Evolutionary conservation across 1,284 basidiomycete species (phyloP).

Genomic region (Cryptococcus jaspeensis): DNA sequence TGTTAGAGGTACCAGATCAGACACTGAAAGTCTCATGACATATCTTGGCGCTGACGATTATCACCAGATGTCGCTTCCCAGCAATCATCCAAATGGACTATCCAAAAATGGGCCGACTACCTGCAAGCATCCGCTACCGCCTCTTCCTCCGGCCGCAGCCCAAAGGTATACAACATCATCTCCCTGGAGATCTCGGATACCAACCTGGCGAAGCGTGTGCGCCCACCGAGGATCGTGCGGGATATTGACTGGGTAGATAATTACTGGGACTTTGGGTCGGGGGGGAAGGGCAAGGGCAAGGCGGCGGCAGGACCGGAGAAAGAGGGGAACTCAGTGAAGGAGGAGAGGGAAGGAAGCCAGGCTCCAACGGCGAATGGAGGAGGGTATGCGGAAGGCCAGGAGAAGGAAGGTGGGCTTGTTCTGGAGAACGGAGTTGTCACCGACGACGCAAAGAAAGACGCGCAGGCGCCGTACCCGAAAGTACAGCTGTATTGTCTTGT

Average conservation of each 20-base stretch:
- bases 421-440: slow-evolving; percentile 21
- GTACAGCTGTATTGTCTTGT: slow-evolving; percentile 96
- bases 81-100: slow-evolving; percentile 75
- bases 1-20: slow-evolving; percentile 20
- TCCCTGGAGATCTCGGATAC: slow-evolving; percentile 81
- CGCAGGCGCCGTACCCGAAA: slow-evolving; percentile 67
- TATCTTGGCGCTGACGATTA: slow-evolving; percentile 7
- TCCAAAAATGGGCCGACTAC: slow-evolving; percentile 88
- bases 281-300: slow-evolving; percentile 30
- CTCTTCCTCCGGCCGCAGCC: slow-evolving; percentile 35
- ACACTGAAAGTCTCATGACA: background rate
- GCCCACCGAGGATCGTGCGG: slow-evolving; percentile 78
- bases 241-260: slow-evolving; percentile 97
- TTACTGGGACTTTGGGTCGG: slow-evolving; percentile 66
- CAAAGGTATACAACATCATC: slow-evolving; percentile 88
- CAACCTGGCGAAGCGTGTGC: slow-evolving; percentile 68
- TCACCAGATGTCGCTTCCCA: slow-evolving; percentile 75
- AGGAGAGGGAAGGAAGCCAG: background rate
- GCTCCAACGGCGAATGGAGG: slow-evolving; percentile 4
- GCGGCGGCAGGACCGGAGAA: slow-evolving; percentile 2
- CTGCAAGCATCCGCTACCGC: slow-evolving; percentile 50
- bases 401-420: slow-evolving; percentile 32
- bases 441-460: slow-evolving; percentile 17
- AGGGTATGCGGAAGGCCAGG: slow-evolving; percentile 55
- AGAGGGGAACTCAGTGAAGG: slow-evolving; percentile 1